Evolutionary conservation across 1,284 basidiomycete species (phyloP).

Genomic region (Irpex sp.): DNA sequence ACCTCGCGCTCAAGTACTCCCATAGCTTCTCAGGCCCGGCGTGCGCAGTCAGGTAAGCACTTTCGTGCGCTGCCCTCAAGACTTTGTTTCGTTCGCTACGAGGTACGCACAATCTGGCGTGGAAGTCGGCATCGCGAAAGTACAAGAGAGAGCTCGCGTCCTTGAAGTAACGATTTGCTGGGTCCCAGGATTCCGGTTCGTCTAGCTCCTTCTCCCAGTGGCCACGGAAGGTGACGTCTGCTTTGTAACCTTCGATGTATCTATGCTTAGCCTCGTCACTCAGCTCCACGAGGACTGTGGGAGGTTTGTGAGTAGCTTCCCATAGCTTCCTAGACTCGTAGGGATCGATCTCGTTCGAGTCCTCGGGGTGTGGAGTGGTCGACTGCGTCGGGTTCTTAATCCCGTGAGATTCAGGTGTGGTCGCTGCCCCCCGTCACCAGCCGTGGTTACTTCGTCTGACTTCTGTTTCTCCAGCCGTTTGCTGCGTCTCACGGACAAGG

Average conservation of each 20-base stretch:
- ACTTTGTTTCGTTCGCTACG: neutral
- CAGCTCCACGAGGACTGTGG: conserved; percentile 1
- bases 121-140: conserved; percentile 19
- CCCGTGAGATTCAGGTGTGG: too few relatives aligned
- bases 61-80: conserved; percentile 5
- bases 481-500: too few relatives aligned
- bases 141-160: conserved; percentile 14
- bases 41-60: conserved; percentile 23
- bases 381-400: too few relatives aligned
- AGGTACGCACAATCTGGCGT: neutral
- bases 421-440: too few relatives aligned
- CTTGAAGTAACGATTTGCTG: conserved; percentile 12
- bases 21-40: conserved; percentile 23
- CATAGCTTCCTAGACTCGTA: neutral
- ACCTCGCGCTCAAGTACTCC: conserved; percentile 15
- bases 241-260: neutral
- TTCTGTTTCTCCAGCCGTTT: too few relatives aligned
- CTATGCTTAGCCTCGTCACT: neutral
- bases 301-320: conserved; percentile 2
- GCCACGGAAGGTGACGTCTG: neutral
- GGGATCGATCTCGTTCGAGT: too few relatives aligned
- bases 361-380: too few relatives aligned
- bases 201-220: neutral
- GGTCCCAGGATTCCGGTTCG: conserved; percentile 2
- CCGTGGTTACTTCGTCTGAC: too few relatives aligned